A percentile compares a stretch with the other conserved stretches of the same genome.
These are phyloP conservation scores for Neonectria faginata DNA, from an alignment of 2,329 filamentous ascomycete species.

Conservation along the genomic window DNA sequence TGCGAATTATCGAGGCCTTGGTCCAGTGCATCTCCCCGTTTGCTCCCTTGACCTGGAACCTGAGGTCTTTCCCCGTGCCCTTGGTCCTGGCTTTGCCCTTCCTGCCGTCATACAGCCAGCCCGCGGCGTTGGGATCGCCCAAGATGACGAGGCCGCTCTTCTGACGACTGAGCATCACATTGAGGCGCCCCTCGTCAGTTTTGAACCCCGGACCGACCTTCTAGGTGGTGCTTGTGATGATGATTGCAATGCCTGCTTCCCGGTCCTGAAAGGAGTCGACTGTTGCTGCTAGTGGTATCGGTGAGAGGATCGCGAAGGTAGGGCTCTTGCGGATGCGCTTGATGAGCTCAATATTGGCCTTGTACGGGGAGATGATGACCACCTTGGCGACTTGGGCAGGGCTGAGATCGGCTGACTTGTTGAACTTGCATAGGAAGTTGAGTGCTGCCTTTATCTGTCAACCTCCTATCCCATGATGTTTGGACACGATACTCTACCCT, in stretches of 20 bases:
- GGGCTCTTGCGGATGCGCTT: slow-evolving; percentile 15
- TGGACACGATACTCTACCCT: too few relatives aligned
- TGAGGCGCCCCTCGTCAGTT: slow-evolving; percentile 25
- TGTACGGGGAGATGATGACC: slow-evolving; percentile 33
- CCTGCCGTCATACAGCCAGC: neutral
- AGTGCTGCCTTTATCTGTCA: slow-evolving; percentile 34
- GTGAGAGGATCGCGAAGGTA: slow-evolving; percentile 21
- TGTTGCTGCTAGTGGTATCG: slow-evolving; percentile 25
- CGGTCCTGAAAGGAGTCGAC: slow-evolving; percentile 42
- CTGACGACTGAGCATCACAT: slow-evolving; percentile 36
- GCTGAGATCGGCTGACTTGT: slow-evolving; percentile 15
- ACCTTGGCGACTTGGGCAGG: slow-evolving; percentile 19
- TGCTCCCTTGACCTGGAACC: neutral
- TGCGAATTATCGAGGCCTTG: neutral
- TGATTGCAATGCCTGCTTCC: slow-evolving; percentile 37
- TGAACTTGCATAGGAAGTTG: slow-evolving; percentile 30
- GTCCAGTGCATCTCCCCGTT: neutral
- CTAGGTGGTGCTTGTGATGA: slow-evolving; percentile 26
- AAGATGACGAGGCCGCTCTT: slow-evolving; percentile 35
- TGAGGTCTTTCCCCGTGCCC: neutral
- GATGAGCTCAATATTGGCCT: slow-evolving; percentile 30
- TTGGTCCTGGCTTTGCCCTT: too few relatives aligned
- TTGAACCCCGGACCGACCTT: slow-evolving; percentile 32
- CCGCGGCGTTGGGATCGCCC: slow-evolving; percentile 25
- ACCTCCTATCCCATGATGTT: too few relatives aligned